These are phyloP conservation scores for Adenanthera pavonina DNA, from an alignment of 306 rosid species.

Conservation along the genomic window DNA sequence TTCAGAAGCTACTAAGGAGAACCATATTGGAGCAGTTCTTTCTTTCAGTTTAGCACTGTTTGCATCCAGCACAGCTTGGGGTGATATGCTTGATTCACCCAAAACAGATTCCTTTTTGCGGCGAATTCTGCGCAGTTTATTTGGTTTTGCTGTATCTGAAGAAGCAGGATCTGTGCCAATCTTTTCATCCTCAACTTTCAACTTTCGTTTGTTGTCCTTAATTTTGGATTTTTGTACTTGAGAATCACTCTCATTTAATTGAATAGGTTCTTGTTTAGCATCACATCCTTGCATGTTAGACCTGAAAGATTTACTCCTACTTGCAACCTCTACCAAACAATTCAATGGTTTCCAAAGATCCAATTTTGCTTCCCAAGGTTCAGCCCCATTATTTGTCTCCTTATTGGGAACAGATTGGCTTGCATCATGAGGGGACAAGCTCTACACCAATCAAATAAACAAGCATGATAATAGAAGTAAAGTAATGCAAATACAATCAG, in stretches of 20 bases:
- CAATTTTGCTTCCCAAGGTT: constrained; percentile 66
- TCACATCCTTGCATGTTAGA: constrained; percentile 66
- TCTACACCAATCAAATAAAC: constrained; percentile 54
- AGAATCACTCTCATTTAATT: constrained; percentile 47
- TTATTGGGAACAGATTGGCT: constrained; percentile 56
- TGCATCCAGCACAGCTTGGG: constrained; percentile 71
- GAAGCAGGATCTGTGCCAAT: constrained; percentile 48
- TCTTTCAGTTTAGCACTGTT: constrained; percentile 51
- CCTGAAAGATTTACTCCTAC: constrained; percentile 84
- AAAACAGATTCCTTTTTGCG: constrained; percentile 67
- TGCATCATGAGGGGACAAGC: constrained; percentile 62
- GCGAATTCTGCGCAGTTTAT: constrained; percentile 69
- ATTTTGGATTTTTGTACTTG: constrained; percentile 59
- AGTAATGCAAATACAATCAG: constrained; percentile 11
- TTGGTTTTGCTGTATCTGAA: constrained; percentile 60
- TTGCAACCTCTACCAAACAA: constrained; percentile 88
- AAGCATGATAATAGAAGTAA: constrained; percentile 29
- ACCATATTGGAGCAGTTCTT: constrained; percentile 80
- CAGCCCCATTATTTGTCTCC: constrained; percentile 67
- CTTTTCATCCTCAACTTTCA: constrained; percentile 69
- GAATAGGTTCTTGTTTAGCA: constrained; percentile 57
- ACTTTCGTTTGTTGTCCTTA: constrained; percentile 72
- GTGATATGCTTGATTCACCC: constrained; percentile 71
- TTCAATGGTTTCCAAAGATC: constrained; percentile 96
- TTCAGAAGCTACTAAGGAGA: constrained; percentile 89